A percentile compares a stretch with the other conserved stretches of the same genome.
These are phyloP conservation scores for Xanthoconium stramineum DNA, from an alignment of 768 basidiomycete genomes.

Conservation along the genomic window DNA sequence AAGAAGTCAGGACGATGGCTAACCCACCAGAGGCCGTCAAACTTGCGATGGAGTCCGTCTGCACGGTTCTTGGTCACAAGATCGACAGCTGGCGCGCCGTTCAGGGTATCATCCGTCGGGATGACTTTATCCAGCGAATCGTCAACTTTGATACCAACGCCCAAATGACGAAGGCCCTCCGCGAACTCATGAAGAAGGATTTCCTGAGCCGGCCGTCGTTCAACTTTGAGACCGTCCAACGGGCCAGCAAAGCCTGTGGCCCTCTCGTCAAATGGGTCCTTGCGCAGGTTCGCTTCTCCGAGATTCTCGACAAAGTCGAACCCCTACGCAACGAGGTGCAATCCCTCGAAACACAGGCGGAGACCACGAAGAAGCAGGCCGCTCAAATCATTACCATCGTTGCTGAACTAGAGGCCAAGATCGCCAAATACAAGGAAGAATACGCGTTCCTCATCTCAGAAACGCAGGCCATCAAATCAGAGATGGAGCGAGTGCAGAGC, in stretches of 20 bases:
- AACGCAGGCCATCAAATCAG: constrained; percentile 92
- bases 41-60: constrained; percentile 97
- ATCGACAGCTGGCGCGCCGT: constrained; percentile 97
- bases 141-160: constrained; percentile 91
- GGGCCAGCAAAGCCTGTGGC: constrained; percentile 95
- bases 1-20: constrained; percentile 97
- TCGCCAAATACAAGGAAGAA: constrained; percentile 92
- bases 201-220: constrained; percentile 88
- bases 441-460: constrained; percentile 96
- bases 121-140: constrained; percentile 95
- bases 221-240: constrained; percentile 93
- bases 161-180: constrained; percentile 86
- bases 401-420: constrained; percentile 87
- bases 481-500: constrained; percentile 97
- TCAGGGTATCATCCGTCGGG: constrained; percentile 91
- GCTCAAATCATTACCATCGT: constrained; percentile 88
- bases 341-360: constrained; percentile 88
- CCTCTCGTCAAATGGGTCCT: constrained; percentile 98
- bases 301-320: constrained; percentile 95
- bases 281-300: constrained; percentile 95
- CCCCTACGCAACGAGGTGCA: constrained; percentile 95
- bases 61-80: constrained; percentile 92
- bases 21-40: constrained; percentile 98
- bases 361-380: constrained; percentile 94
- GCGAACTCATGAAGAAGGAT: constrained; percentile 89